Evolutionary conservation across 257 asterid species (phyloP).

Genomic region (Solanum ossicruentum): DNA sequence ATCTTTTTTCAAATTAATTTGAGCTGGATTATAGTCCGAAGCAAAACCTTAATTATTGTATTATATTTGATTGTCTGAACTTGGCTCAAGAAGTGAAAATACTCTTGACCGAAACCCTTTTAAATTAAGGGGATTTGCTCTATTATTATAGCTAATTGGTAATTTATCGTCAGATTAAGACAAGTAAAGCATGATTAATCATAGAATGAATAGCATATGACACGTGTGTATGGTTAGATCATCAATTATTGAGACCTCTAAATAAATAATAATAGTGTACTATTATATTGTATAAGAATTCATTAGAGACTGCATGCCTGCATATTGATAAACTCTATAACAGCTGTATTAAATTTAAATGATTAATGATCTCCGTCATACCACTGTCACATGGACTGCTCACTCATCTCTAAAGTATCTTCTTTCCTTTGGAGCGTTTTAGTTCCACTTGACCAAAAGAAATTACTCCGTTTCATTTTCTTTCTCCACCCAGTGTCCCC

Average conservation of each 20-base stretch:
- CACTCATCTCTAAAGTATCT: background rate
- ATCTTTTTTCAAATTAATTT: background rate
- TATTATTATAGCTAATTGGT: background rate
- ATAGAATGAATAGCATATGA: background rate
- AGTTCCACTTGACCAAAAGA: background rate
- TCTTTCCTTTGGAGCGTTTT: background rate
- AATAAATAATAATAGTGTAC: background rate
- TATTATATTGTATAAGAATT: background rate
- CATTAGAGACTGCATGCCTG: background rate
- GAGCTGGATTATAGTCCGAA: background rate
- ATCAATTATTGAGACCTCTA: background rate
- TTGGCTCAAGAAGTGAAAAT: background rate
- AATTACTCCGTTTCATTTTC: too few relatives aligned
- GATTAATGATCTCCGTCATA: background rate
- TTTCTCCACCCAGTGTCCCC: too few relatives aligned
- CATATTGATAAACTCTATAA: background rate
- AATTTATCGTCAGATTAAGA: background rate
- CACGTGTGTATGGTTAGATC: background rate
- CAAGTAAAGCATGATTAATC: background rate
- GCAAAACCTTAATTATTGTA: background rate
- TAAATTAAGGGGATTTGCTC: background rate
- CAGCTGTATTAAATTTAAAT: background rate
- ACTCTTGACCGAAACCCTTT: background rate
- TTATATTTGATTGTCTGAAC: background rate
- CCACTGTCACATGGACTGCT: background rate